Evolutionary conservation across 2,329 filamentous ascomycete species (phyloP), one percentile per base, ranked within the genome.

Genomic region (Penicillium digitatum): DNA sequence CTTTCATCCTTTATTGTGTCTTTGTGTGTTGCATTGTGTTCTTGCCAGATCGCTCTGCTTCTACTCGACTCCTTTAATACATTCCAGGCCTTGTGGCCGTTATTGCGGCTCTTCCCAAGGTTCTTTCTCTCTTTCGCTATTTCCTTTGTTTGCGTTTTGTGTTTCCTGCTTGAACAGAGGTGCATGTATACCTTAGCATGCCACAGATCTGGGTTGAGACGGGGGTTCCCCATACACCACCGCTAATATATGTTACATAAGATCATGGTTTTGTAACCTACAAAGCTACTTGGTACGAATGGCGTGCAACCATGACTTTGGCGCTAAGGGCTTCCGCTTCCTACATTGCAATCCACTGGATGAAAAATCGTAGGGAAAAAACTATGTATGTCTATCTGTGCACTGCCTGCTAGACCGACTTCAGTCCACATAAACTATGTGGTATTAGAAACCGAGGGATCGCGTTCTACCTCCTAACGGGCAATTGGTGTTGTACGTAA

Each of bases 11-110:
- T 27, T 34, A 18, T 26, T 42, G 14, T 40, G 12, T 48, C 27
- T 50, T 48, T 52, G 40, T 18, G 18, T 43, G 26, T 48, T 50
- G 52, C 47, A 53, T 62, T 52, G 26, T 52, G 32, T 47, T 16
- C 34, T 51, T 34, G 47, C 27, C 29, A 40, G 27, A 56, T 49
- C 49, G 47, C 46, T 24, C 32, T 49, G 47, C 47, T 10, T 49
- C 16, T 53, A 29, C 38, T 50, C 26, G 52, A 32, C 39, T 38
- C 39, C 10, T 29, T 39, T 55, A 55, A 55, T 55, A 55, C 40
- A 55, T 55, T 55, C 51, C 52, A 40, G 52, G 47, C 47, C 52
- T 40, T 51, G 40, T 40, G 52, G 47, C 52, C 34, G 34, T 55
- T 51, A 38, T 45, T 40, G 29, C 47, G 47, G 47, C 27, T 51